These are phyloP conservation scores for Daldinia sp. DNA, from an alignment of 2,329 filamentous ascomycete species.

Conservation along the genomic window DNA sequence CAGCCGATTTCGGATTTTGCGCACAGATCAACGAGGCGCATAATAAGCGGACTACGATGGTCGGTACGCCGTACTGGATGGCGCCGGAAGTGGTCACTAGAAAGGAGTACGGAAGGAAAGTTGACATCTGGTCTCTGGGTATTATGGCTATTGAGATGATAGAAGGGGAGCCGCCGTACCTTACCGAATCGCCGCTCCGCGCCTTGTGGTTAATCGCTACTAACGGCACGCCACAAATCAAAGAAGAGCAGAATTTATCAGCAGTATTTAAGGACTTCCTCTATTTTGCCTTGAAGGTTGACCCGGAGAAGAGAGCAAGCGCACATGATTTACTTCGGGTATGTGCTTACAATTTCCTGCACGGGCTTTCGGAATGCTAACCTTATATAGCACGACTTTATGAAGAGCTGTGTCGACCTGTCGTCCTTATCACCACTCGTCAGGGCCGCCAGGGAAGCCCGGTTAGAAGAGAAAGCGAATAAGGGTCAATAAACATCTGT, in stretches of 20 bases:
- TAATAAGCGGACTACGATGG: constrained; percentile 98
- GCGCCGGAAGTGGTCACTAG: constrained; percentile 96
- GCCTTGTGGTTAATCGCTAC: constrained; percentile 97
- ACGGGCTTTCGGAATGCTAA: constrained; percentile 39
- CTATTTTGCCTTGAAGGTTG: constrained; percentile 92
- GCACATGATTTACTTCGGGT: constrained; percentile 94
- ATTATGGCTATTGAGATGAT: constrained; percentile 99
- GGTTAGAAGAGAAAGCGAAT: constrained; percentile 84
- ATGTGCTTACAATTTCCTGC: constrained; percentile 56
- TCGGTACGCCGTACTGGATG: constrained; percentile 99
- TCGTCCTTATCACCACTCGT: constrained; percentile 87
- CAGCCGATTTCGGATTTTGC: constrained; percentile 98
- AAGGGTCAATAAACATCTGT: constrained; percentile 63
- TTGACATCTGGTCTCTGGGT: constrained; percentile 97
- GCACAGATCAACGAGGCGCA: constrained; percentile 98
- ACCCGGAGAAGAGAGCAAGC: constrained; percentile 95
- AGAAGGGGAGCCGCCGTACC: constrained; percentile 95
- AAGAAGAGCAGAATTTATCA: constrained; percentile 87
- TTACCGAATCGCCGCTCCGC: constrained; percentile 92
- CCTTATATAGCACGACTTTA: constrained; percentile 77
- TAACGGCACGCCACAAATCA: constrained; percentile 94
- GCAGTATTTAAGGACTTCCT: constrained; percentile 91
- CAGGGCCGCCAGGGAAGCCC: constrained; percentile 83
- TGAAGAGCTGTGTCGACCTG: constrained; percentile 80
- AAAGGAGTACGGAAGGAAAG: constrained; percentile 98